A percentile compares a stretch with the other conserved stretches of the same genome.
Evolutionary conservation across 106 monocot species (phyloP).

Genomic region (Allium fistulosum): DNA sequence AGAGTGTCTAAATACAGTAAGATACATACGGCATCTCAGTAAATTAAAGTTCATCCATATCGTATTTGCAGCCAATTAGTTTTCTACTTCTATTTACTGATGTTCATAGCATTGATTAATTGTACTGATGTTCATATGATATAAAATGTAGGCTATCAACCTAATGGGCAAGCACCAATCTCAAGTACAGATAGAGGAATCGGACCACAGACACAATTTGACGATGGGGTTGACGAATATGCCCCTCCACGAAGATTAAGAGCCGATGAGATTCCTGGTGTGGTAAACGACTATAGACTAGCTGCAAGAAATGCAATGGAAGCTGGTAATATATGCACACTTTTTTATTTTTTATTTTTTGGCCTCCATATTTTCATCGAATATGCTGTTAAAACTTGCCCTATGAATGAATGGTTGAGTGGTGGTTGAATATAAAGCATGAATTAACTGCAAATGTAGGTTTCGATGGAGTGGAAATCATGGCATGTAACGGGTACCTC

Average conservation of each 20-base stretch:
- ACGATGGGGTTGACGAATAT: conserved; percentile 16
- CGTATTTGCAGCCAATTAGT: not conserved
- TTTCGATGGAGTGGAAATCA: conserved; percentile 67
- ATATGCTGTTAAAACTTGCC: no score
- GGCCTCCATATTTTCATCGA: not conserved
- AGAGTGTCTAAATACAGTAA: conserved; percentile 21
- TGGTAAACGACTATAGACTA: conserved; percentile 48
- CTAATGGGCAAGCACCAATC: conserved; percentile 9
- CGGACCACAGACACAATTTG: not conserved
- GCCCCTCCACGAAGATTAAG: conserved; percentile 22
- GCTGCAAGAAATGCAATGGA: conserved; percentile 8
- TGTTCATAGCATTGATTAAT: no score
- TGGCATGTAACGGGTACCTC: conserved; percentile 47
- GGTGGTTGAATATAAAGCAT: no score
- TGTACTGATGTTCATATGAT: not conserved
- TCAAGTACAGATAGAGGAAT: conserved; percentile 30
- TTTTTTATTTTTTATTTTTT: conserved; percentile 10
- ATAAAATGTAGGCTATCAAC: conserved; percentile 1
- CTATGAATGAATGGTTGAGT: no score
- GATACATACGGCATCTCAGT: conserved; percentile 22
- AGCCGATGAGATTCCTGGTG: conserved; percentile 35
- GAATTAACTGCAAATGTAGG: conserved; percentile 11
- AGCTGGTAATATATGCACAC: conserved; percentile 22
- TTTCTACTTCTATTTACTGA: not conserved
- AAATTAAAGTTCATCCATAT: not conserved